phyloP scores from a whole-genome alignment of 345 rosid genomes.

The Linum trigynum region DNA sequence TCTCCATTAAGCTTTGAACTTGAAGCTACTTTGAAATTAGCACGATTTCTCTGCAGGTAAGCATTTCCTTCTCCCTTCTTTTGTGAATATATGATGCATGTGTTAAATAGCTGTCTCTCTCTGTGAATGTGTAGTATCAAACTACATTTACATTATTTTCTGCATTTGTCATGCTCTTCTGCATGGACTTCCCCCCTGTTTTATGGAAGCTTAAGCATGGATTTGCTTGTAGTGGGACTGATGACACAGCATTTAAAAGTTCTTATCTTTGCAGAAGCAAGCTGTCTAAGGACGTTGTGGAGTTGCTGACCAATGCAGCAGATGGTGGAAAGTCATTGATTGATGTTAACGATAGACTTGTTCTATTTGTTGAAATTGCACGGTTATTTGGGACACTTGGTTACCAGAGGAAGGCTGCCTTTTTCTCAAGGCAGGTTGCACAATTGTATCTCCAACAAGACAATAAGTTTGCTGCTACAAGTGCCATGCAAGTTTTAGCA shows the following conservation, averaged over 20 bases:
- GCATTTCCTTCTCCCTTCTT: background rate
- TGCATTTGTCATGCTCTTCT: background rate
- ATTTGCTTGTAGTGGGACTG: no score
- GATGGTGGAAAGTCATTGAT: slow-evolving; percentile 95
- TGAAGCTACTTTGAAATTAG: slow-evolving; percentile 86
- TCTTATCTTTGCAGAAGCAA: slow-evolving; percentile 54
- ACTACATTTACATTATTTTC: background rate
- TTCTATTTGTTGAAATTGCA: slow-evolving; percentile 84
- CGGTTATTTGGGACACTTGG: slow-evolving; percentile 88
- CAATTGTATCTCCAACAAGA: slow-evolving; percentile 93
- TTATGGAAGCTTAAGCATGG: no score
- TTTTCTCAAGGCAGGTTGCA: slow-evolving; percentile 97
- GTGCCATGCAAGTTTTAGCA: slow-evolving; percentile 94
- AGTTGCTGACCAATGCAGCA: slow-evolving; percentile 79
- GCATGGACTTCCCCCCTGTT: no score
- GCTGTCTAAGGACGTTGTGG: slow-evolving; percentile 82
- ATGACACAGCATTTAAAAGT: slow-evolving; percentile 1
- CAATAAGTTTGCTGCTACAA: slow-evolving; percentile 78
- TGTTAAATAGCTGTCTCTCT: background rate
- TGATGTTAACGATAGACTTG: slow-evolving; percentile 85
- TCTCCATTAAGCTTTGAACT: slow-evolving; percentile 97
- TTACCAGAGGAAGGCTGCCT: slow-evolving; percentile 92
- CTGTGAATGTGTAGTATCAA: background rate
- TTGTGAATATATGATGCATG: background rate
- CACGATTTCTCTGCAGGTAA: slow-evolving; percentile 97